phyloP scores from a whole-genome alignment of 441 rosid species.

The Isatis lusitanica region DNA sequence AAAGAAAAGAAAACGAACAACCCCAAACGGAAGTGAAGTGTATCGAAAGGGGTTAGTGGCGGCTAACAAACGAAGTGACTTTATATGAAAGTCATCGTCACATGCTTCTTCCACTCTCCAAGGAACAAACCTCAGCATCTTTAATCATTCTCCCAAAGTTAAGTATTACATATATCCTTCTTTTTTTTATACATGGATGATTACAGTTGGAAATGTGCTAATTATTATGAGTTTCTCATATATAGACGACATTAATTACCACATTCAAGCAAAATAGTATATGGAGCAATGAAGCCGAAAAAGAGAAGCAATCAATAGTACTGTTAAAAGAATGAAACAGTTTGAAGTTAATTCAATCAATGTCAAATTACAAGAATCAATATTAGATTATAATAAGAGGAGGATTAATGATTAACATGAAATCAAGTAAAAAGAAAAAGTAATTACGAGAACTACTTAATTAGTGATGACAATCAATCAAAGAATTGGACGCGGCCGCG shows the following conservation, averaged over 20 bases:
- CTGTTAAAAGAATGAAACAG: constrained; percentile 15
- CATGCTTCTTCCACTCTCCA: constrained; percentile 41
- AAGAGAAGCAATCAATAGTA: neutral
- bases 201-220: constrained; percentile 1
- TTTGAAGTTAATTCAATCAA: constrained; percentile 31
- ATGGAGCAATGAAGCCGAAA: neutral
- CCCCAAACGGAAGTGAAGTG: constrained; percentile 35
- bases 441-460: constrained; percentile 34
- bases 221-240: neutral
- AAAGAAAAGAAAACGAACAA: neutral
- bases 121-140: constrained; percentile 36
- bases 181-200: neutral
- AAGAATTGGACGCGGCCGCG: constrained; percentile 46
- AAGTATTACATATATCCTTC: constrained; percentile 20
- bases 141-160: constrained; percentile 36
- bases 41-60: constrained; percentile 30
- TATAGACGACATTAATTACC: neutral
- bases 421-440: constrained; percentile 8
- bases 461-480: constrained; percentile 83
- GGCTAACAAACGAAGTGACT: constrained; percentile 41
- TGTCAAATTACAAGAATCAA: constrained; percentile 33
- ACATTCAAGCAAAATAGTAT: neutral
- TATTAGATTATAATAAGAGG: neutral
- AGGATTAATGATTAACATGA: constrained; percentile 20
- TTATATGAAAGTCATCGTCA: constrained; percentile 39